phyloP scores from a whole-genome alignment of 139 green algal genomes.

The Haematococcus lacustris region DNA sequence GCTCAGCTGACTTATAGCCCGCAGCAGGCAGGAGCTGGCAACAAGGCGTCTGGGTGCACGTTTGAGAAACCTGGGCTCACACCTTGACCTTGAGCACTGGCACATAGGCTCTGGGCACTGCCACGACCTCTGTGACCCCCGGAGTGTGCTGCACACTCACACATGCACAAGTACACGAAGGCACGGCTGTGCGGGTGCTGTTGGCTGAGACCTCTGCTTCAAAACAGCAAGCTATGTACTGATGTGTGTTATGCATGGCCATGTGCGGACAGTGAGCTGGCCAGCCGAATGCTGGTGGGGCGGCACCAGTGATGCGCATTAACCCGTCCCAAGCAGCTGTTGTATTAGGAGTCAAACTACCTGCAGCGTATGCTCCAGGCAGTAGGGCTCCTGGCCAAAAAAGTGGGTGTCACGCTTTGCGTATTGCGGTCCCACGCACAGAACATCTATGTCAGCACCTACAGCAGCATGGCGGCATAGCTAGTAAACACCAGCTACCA shows the following conservation, averaged over 20 bases:
- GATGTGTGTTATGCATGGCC: too few relatives aligned
- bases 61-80: too few relatives aligned
- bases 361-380: constrained; percentile 51
- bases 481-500: background rate
- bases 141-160: constrained; percentile 25
- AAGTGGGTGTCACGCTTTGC: constrained; percentile 78
- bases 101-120: constrained; percentile 84
- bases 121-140: constrained; percentile 70
- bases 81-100: constrained; percentile 92
- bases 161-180: background rate
- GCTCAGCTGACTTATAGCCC: too few relatives aligned
- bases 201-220: too few relatives aligned
- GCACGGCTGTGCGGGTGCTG: too few relatives aligned
- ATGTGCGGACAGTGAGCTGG: too few relatives aligned
- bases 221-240: too few relatives aligned
- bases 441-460: constrained; percentile 93
- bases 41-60: too few relatives aligned
- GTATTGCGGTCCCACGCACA: constrained; percentile 83
- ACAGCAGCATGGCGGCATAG: constrained; percentile 8
- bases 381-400: constrained; percentile 73
- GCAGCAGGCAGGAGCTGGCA: background rate
- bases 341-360: background rate
- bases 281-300: too few relatives aligned
- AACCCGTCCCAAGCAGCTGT: too few relatives aligned
- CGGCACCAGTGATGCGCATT: too few relatives aligned